Evolutionary conservation across 257 asterid species (phyloP), one percentile per base, ranked within the genome.

Genomic region (Leptodermis oblonga): DNA sequence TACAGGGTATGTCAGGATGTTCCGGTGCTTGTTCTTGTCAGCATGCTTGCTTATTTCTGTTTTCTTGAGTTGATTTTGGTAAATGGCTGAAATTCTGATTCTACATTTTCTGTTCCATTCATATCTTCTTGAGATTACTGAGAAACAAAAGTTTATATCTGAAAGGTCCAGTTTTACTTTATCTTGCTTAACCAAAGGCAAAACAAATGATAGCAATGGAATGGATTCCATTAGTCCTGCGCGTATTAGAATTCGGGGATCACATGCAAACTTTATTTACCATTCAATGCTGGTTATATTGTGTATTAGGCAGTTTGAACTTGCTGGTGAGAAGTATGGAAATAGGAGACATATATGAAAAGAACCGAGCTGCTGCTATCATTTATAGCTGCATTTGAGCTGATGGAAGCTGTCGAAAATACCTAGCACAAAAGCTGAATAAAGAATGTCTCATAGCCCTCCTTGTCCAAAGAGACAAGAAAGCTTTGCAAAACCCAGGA

Each of bases 61-160:
- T 93, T 93, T 76, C 84, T 93, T 65, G 99, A 93, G 90, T 97
- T 88, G 70, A 92, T 93, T 83, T 80, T 93, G 97, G 98, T 90
- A 52, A 84, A 92, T 45, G 25, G 46, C 73, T 42, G 14, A 28
- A 65, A 62, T 67, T 33, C 33, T 13, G 17, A 31, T n/a, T 26
- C 10, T 33, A 8, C 59, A 28, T 49, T 73, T n/a, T 77, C 8
- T 60, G 65, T 37, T 64, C n/a, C 36, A 28, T 45, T 60, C n/a
- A 84, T 3, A 83, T 86, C 39, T 78, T 78, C 41, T 23, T 83
- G 53, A 75, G 73, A 64, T 74, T 88, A 45, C 37, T 90, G 76
- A 82, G 86, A 74, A 85, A 84, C 60, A 83, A 86, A 51, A 84
- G 87, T 71, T 73, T 90, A 13, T 90, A 88, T 76, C 75, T 90